Base-by-base conservation (phyloP, 139 green algal species). In the Asterochloris erici region DNA sequence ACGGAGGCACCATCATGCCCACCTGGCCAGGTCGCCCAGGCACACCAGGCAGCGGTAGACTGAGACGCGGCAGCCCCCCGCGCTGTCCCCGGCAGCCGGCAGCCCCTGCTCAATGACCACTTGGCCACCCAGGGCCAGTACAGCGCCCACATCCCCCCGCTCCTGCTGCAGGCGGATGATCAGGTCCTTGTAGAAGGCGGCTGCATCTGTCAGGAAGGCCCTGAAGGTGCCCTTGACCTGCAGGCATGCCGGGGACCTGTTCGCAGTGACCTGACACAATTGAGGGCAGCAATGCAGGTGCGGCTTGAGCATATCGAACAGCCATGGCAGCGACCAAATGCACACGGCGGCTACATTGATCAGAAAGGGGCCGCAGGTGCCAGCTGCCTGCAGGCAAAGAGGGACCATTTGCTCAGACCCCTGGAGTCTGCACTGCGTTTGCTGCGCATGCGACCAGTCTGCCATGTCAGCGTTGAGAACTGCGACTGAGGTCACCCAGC, bases 11-110 rank as follows among this genome's bases (percentile, higher is more conserved):
- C 2, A 54, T 6, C 38, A 54, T 54, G 29, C 63, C 19, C 71
- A 88, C 84, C 88, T 86, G 68, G 82, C 84, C 63, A 95, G 77
- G 78, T 96, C 91, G 0, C 93, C 93, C 16, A 96, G 76, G 87
- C 90, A 95, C 29, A 95, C 87, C 17, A 95, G 88, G 87, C 93
- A 95, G 77, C 90, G 89, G 68, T 90, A 79, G 12, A 91, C 83
- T 10, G 83, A 85, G 1, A 54, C 61, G 9, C 83, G 29, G 68
- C 76, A 82, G 62, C 86, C 84, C 26, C 70, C 27, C 13, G n/a
- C 54, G 27, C 1, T 62, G 82, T 74, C 24, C 64, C 66, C 11
- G 19, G 71, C 76, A 10, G 69, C 24, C 26, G 60, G 77, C 14
- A 74, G 17, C 61, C 16, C 12, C 47, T 61, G 76, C 23, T 16